A percentile compares a stretch with the other conserved stretches of the same genome.
Evolutionary conservation across 148 eudicot species (phyloP).

Genomic region (Nepenthes mirabilis): DNA sequence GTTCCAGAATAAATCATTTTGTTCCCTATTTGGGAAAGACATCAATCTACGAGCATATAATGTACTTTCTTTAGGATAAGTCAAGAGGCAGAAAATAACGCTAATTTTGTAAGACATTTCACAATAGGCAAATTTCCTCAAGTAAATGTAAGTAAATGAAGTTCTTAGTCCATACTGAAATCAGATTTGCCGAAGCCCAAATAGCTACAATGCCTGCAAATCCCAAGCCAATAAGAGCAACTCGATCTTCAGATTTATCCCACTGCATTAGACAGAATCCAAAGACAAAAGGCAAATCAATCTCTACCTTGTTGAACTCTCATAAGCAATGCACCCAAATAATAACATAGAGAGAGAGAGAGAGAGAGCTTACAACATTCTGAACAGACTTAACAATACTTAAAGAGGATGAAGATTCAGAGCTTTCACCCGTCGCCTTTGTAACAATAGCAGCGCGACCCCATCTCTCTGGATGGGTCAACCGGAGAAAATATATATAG

Average conservation of each 20-base stretch:
- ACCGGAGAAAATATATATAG: background rate
- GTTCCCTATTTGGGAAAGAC: no score
- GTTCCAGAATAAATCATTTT: no score
- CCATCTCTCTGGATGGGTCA: constrained; percentile 30
- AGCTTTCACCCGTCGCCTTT: constrained; percentile 65
- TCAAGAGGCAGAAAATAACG: no score
- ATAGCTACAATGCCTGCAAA: constrained; percentile 63
- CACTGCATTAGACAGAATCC: constrained; percentile 38
- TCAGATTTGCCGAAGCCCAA: constrained; percentile 70
- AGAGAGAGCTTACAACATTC: constrained; percentile 50
- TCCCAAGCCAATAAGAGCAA: constrained; percentile 80
- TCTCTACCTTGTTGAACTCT: no score
- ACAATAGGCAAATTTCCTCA: background rate
- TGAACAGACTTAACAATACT: constrained; percentile 56
- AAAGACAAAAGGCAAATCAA: background rate
- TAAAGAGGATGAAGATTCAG: constrained; percentile 62
- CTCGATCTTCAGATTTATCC: constrained; percentile 80
- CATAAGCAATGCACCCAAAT: no score
- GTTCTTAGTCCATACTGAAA: constrained; percentile 35
- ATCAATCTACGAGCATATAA: no score
- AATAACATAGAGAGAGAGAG: background rate
- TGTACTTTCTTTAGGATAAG: no score
- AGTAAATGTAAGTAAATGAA: background rate
- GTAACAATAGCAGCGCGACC: constrained; percentile 22
- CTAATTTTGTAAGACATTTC: background rate